These are phyloP conservation scores for Taxillus chinensis DNA, from an alignment of 164 flowering plant genomes.

Conservation along the genomic window DNA sequence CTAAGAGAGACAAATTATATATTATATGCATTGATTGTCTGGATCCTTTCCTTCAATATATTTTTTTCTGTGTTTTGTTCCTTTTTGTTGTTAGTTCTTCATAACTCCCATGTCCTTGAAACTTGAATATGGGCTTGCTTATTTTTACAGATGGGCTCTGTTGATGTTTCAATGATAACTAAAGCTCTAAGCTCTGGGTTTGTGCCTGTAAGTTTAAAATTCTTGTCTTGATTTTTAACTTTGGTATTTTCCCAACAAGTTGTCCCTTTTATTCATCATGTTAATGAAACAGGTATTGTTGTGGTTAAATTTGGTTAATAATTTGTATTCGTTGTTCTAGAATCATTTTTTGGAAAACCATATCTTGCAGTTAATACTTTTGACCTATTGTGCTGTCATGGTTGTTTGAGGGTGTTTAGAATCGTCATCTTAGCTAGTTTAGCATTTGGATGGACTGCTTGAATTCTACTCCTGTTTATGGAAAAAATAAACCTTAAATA, in stretches of 20 bases:
- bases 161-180: conserved; percentile 47
- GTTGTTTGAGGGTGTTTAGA: too few relatives aligned
- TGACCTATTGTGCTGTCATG: too few relatives aligned
- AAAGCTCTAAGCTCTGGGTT: conserved; percentile 67
- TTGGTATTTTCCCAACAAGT: too few relatives aligned
- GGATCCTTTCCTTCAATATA: not conserved
- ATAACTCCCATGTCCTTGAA: not conserved
- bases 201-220: conserved; percentile 61
- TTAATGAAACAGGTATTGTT: too few relatives aligned
- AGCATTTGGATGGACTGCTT: too few relatives aligned
- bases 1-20: conserved; percentile 13
- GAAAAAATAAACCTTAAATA: too few relatives aligned
- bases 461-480: too few relatives aligned
- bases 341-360: not conserved
- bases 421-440: too few relatives aligned
- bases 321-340: not conserved
- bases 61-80: not conserved
- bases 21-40: not conserved
- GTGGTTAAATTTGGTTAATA: too few relatives aligned
- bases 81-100: not conserved
- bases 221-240: not conserved
- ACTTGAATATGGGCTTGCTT: conserved; percentile 1
- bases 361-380: not conserved
- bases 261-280: too few relatives aligned
- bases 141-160: conserved; percentile 47